Base-by-base conservation (phyloP, 345 rosid species). In the Salix viminalis region DNA sequence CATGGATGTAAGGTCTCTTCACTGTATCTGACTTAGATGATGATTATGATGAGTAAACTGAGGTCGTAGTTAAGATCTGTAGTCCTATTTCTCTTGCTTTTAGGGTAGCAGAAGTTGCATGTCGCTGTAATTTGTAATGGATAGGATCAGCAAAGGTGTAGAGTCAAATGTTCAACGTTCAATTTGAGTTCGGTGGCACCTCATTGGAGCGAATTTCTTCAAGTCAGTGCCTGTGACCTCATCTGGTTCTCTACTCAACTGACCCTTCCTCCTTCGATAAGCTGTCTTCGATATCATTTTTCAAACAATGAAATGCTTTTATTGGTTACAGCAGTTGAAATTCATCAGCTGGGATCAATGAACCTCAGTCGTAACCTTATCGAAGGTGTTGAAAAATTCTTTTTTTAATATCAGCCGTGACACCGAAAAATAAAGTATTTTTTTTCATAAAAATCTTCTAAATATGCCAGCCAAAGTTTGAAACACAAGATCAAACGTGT, bases 1-100 rank as follows among this genome's bases (percentile, higher is more conserved):
- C 88, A 26, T 93, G 96, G 94, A 52, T 89, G 66, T 74, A 81
- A 1, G 80, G 89, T 7, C 90, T 91, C 42, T 89, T 88, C 9
- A 82, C 90, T n/a, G 85, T 90, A 13, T 83, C 89, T 41, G 88
- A 85, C 4, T 73, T 76, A 65, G 81, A 79, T 23, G 74, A 78
- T 54, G 79, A 79, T 34, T 72, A 70, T 30, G 83, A 81, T 65
- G 54, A 72, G 60, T 54, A 54, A 52, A 54, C n/a, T 54, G 7
- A 54, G 8, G 24, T 21, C 21, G 60, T 54, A 18, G 60, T 54
- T 21, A 7, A 19, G 60, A 9, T 7, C 60, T 54, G 60, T 21
- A 56, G 12, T n/a, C 23, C 62, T 13, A n/a, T 56, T n/a, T 56
- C 13, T n/a, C 62, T 9, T 56, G 14, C 26, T n/a, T 21, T 13